Evolutionary conservation across 495 filamentous ascomycete genomes (phyloP).

Genomic region (Filosporella fistucella): DNA sequence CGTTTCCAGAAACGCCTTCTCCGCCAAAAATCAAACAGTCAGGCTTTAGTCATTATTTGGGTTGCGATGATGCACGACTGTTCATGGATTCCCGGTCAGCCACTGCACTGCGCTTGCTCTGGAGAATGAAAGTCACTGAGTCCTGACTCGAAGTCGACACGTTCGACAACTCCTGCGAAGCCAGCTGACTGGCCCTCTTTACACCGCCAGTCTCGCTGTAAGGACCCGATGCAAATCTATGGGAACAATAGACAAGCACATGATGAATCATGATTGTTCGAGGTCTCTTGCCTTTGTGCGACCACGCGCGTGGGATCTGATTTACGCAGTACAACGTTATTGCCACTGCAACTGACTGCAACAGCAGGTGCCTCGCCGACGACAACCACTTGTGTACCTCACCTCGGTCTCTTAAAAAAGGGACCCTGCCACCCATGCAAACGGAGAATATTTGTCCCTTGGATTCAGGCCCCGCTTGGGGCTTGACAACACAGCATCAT

Average conservation of each 20-base stretch:
- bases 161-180: no score
- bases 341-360: no score
- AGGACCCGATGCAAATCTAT: constrained; percentile 11
- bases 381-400: no score
- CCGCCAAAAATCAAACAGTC: constrained; percentile 9
- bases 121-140: no score
- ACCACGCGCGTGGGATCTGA: no score
- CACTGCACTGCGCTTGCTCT: no score
- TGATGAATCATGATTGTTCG: no score
- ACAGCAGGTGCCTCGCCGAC: no score
- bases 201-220: constrained; percentile 22
- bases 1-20: constrained; percentile 16
- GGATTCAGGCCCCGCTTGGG: not conserved
- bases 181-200: constrained; percentile 17
- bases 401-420: no score
- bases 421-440: constrained; percentile 17
- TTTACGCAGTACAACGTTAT: no score
- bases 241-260: constrained; percentile 8
- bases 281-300: constrained; percentile 15
- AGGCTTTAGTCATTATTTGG: constrained; percentile 1
- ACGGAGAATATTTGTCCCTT: constrained; percentile 14
- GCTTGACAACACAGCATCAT: constrained; percentile 21
- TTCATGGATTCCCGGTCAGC: constrained; percentile 11
- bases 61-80: constrained; percentile 8
- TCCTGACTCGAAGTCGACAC: constrained; percentile 8